phyloP scores from a whole-genome alignment of 495 filamentous ascomycete species.

The Sporormia fimetaria region DNA sequence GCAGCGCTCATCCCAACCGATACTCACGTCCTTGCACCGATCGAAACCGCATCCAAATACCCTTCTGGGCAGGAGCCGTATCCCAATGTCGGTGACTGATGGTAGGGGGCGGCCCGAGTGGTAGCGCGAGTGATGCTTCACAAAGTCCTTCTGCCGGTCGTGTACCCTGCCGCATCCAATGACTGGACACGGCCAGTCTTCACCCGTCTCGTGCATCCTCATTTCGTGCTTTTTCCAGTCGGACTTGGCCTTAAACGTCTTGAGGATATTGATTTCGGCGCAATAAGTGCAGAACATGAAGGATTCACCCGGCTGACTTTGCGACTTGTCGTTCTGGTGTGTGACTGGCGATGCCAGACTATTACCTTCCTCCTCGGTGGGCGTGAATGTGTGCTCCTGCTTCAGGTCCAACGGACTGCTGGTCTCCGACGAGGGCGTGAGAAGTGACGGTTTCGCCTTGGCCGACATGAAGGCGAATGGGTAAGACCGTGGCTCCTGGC shows the following conservation, averaged over 20 bases:
- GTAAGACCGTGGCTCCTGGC: slow-evolving; percentile 14
- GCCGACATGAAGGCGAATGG: slow-evolving; percentile 12
- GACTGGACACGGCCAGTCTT: slow-evolving; percentile 18
- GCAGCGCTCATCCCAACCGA: slow-evolving; percentile 23
- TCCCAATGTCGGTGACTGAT: slow-evolving; percentile 14
- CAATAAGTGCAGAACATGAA: slow-evolving; percentile 23
- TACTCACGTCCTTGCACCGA: slow-evolving; percentile 20
- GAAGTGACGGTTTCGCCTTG: slow-evolving; percentile 6
- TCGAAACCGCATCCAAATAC: slow-evolving; percentile 24
- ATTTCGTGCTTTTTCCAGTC: slow-evolving; percentile 25
- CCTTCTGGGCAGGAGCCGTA: slow-evolving; percentile 11
- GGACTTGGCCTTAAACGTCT: slow-evolving; percentile 21
- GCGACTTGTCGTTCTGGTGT: neutral
- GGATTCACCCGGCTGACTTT: slow-evolving; percentile 5
- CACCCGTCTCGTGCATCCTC: slow-evolving; percentile 21
- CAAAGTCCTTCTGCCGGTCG: slow-evolving; percentile 21
- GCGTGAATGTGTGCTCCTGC: slow-evolving; percentile 8
- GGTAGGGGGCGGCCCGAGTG: slow-evolving; percentile 17
- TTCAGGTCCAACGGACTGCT: slow-evolving; percentile 15
- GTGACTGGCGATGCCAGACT: slow-evolving; percentile 4
- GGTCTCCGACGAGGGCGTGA: slow-evolving; percentile 12
- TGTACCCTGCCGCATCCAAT: slow-evolving; percentile 15
- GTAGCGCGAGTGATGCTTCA: slow-evolving; percentile 16
- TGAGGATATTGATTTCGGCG: slow-evolving; percentile 9
- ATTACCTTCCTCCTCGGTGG: slow-evolving; percentile 17